Evolutionary conservation across 495 filamentous ascomycete genomes (phyloP), one percentile per base, ranked within the genome.

Genomic region (Tuber aestivum): DNA sequence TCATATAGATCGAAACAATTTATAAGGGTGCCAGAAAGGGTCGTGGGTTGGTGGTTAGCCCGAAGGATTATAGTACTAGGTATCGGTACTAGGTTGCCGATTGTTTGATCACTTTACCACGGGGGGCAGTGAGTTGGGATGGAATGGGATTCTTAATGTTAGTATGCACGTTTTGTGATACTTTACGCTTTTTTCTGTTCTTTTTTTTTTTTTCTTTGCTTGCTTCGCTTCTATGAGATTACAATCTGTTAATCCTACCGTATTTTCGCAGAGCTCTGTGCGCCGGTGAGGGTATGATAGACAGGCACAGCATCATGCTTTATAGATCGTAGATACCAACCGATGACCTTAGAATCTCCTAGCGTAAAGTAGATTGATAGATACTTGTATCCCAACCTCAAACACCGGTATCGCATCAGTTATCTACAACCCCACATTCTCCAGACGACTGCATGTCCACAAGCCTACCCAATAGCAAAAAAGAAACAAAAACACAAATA

Each of bases 1-100:
- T 5, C 48, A 6, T 5, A 21, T 48, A 79, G 77, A 91, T 97
- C 82, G 96, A 99, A 85, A 97, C 94, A 21, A 94, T 99, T 75
- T 99, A 98, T 84, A 92, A 94, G 75, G 95, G 95, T 21, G 95
- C 95, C 5, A 97, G 96, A 89, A 99, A 98, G 86, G 95, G 95
- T 2, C 88, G 94, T 69, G 95, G 95, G 89, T 84, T 97, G 81
- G 95, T 97, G 44, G 94, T 98, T 74, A 97, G 94, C 79, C 95
- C 95, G 0, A 99, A 98, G 88, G 89, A 88, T 87, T 83, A 83
- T 32, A 79, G 74, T 72, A 83, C 82, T 42, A 77, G 82, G 70
- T 83, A 83, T 48, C 75, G 82, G 48, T 83, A 83, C 42, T 83
- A 83, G 75, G 56, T 48, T 44, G 21, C 7, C 20, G 45, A 44